These are phyloP conservation scores for Candida peoriensis DNA, from an alignment of 805 yeast genomes.

Conservation along the genomic window DNA sequence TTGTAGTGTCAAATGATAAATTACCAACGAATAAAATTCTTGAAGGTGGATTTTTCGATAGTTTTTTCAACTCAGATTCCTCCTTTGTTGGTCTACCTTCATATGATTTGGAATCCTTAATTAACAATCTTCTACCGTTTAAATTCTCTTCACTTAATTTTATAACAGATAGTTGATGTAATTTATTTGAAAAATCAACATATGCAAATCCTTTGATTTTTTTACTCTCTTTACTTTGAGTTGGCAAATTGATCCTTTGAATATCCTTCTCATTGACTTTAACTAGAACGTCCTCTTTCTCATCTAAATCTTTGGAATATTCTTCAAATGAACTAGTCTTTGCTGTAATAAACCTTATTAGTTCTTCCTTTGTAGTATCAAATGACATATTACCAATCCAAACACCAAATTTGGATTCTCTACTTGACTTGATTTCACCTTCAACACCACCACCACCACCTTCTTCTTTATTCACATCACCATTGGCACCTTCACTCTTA, in stretches of 20 bases:
- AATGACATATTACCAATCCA: slow-evolving; percentile 95
- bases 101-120: slow-evolving; percentile 73
- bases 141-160: slow-evolving; percentile 64
- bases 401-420: slow-evolving; percentile 55
- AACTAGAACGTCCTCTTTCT: slow-evolving; percentile 29
- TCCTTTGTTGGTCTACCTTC: slow-evolving; percentile 80
- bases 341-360: slow-evolving; percentile 55
- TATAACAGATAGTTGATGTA: slow-evolving; percentile 59
- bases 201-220: slow-evolving; percentile 86
- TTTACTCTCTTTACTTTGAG: slow-evolving; percentile 47
- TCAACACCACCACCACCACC: slow-evolving; percentile 3
- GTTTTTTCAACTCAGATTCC: slow-evolving; percentile 33
- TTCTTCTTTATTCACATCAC: slow-evolving; percentile 14
- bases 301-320: slow-evolving; percentile 21
- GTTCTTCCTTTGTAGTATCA: slow-evolving; percentile 73
- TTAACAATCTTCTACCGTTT: slow-evolving; percentile 81
- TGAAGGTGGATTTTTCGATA: slow-evolving; percentile 80
- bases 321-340: slow-evolving; percentile 44
- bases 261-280: slow-evolving; percentile 54
- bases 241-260: slow-evolving; percentile 76
- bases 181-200: slow-evolving; percentile 64
- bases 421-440: slow-evolving; percentile 30
- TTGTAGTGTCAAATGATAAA: slow-evolving; percentile 85
- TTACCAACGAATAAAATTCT: slow-evolving; percentile 90
- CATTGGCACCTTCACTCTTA: slow-evolving; percentile 18